Evolutionary conservation across 352 stramenopile genomes (phyloP).

Genomic region (Globisporangium rhizosaccharum): DNA sequence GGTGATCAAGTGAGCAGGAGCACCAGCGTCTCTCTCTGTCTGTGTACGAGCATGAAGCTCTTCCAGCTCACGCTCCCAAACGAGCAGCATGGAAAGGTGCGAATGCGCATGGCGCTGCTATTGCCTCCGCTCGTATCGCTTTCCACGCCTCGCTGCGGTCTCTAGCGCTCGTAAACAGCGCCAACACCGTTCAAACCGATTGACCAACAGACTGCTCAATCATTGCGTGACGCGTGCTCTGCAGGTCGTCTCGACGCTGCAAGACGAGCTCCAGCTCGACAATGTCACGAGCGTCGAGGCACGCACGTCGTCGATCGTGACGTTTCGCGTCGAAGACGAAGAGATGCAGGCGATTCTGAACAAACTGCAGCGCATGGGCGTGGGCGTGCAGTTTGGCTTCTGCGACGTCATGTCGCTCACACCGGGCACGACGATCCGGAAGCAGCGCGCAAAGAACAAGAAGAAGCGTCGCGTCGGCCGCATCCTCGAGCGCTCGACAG

Average conservation of each 20-base stretch:
- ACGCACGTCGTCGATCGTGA: slow-evolving; percentile 83
- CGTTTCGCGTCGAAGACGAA: slow-evolving; percentile 78
- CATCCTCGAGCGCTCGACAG: slow-evolving; percentile 73
- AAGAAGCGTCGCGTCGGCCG: slow-evolving; percentile 59
- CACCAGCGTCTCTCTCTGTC: no score
- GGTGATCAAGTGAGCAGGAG: background rate
- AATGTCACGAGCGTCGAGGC: slow-evolving; percentile 83
- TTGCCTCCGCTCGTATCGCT: background rate
- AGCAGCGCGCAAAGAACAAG: slow-evolving; percentile 34
- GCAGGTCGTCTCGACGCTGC: slow-evolving; percentile 69
- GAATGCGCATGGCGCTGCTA: background rate
- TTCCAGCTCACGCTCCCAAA: slow-evolving; percentile 86
- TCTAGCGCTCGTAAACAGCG: no score
- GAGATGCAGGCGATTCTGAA: slow-evolving; percentile 85
- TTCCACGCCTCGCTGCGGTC: no score
- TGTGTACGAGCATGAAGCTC: slow-evolving; percentile 59
- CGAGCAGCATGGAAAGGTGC: slow-evolving; percentile 70
- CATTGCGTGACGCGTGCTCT: background rate
- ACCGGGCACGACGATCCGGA: slow-evolving; percentile 71
- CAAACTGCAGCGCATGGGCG: slow-evolving; percentile 71
- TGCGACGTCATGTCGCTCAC: slow-evolving; percentile 88
- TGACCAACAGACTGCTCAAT: background rate
- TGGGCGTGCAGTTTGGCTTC: slow-evolving; percentile 83
- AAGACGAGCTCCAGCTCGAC: slow-evolving; percentile 79
- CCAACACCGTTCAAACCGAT: no score